Percentiles rank a stretch among this genome's conserved stretches.
Conservation (phyloP, 306 rosid species). For the Cucumis sativus region DNA sequence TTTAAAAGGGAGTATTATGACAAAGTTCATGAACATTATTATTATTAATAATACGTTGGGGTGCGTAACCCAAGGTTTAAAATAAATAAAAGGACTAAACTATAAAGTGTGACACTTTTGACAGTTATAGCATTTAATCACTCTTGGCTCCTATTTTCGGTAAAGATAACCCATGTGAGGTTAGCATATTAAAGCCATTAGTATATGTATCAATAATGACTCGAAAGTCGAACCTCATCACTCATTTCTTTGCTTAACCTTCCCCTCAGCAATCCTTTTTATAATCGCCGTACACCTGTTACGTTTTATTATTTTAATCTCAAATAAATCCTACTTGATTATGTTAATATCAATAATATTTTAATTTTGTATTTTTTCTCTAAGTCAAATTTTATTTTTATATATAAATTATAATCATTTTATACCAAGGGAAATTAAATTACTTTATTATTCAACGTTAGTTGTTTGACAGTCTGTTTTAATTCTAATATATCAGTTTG, state of each 20-base stretch:
- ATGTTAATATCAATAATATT: not conserved
- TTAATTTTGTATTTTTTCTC: not conserved
- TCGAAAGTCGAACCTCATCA: not conserved
- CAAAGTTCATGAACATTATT: not conserved
- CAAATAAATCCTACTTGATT: not conserved
- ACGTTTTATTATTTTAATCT: not conserved
- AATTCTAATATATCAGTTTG: not conserved
- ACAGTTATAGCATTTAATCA: not conserved
- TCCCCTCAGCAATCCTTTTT: not conserved
- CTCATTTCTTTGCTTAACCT: not conserved
- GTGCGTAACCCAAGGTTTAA: not conserved
- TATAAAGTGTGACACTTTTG: not conserved
- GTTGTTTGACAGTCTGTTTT: not conserved
- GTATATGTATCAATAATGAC: not conserved
- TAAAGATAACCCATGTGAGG: conserved; percentile 13
- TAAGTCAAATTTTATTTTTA: not conserved
- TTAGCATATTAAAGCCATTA: not conserved
- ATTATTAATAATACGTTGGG: not conserved
- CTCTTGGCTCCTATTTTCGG: not conserved
- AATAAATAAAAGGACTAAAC: not conserved
- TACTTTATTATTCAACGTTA: not conserved
- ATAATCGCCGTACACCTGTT: not conserved
- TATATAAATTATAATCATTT: not conserved
- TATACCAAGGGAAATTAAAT: not conserved
- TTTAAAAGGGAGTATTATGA: no score